Conservation (phyloP, 768 basidiomycete genomes). For the Leccinum truebloodii region DNA sequence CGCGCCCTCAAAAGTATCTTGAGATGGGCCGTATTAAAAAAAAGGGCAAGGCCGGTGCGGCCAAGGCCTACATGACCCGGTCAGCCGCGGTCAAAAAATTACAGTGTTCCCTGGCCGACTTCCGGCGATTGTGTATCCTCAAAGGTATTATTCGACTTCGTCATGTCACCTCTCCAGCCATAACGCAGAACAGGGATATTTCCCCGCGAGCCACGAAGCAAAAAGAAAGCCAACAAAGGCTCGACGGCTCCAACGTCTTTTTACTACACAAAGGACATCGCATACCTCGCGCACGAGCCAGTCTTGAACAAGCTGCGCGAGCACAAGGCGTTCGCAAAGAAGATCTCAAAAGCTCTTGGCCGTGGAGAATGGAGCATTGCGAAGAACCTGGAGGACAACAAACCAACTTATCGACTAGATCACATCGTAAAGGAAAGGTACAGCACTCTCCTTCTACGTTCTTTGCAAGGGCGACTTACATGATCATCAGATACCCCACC, state of each 20-base stretch:
- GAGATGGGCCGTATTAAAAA: conserved; percentile 74
- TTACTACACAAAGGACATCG: conserved; percentile 98
- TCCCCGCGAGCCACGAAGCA: conserved; percentile 90
- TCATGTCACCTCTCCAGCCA: conserved; percentile 1
- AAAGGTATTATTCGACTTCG: conserved; percentile 64
- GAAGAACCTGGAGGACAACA: conserved; percentile 90
- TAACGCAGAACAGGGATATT: conserved; percentile 73
- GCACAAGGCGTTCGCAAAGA: conserved; percentile 98
- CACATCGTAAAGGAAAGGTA: conserved; percentile 98
- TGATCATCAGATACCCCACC: conserved; percentile 78
- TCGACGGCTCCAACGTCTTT: conserved; percentile 96
- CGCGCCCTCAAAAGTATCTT: not conserved
- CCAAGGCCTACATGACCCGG: conserved; percentile 89
- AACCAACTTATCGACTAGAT: conserved; percentile 88
- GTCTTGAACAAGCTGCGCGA: conserved; percentile 90
- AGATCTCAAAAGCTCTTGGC: conserved; percentile 89
- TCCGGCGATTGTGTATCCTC: conserved; percentile 93
- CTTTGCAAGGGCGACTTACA: conserved; percentile 8
- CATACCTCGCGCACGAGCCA: conserved; percentile 95
- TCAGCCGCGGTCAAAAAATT: conserved; percentile 92
- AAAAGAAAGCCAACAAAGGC: conserved; percentile 95
- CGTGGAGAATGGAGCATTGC: conserved; percentile 94
- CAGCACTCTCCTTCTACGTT: conserved; percentile 16
- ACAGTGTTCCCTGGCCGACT: conserved; percentile 95
- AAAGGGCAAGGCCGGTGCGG: conserved; percentile 90